These are phyloP conservation scores for Medicago truncatula DNA, from an alignment of 306 rosid genomes.

Conservation along the genomic window DNA sequence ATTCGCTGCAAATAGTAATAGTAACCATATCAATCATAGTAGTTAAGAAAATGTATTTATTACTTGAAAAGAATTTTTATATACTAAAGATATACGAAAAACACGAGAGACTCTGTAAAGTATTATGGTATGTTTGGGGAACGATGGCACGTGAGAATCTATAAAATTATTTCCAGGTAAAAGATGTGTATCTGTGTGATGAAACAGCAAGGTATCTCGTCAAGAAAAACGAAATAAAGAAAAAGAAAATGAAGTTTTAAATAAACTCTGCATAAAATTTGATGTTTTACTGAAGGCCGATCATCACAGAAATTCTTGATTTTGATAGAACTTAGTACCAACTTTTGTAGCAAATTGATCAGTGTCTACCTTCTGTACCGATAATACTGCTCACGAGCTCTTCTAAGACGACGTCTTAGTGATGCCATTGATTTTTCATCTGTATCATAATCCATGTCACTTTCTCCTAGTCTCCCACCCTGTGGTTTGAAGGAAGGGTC, in stretches of 20 bases:
- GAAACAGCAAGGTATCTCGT: too few species aligned
- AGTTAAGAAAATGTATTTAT: slow-evolving; percentile 25
- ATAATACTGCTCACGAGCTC: slow-evolving; percentile 81
- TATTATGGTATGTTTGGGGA: too few species aligned
- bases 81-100: neutral
- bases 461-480: slow-evolving; percentile 91
- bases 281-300: neutral
- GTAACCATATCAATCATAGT: slow-evolving; percentile 17
- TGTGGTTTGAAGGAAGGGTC: slow-evolving; percentile 98
- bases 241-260: too few species aligned
- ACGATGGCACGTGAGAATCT: neutral
- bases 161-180: too few species aligned
- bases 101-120: too few species aligned
- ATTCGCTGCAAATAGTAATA: slow-evolving; percentile 71
- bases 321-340: neutral
- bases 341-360: slow-evolving; percentile 10
- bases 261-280: too few species aligned
- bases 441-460: slow-evolving; percentile 94
- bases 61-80: slow-evolving; percentile 19
- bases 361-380: slow-evolving; percentile 79
- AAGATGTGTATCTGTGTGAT: too few species aligned
- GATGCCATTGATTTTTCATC: slow-evolving; percentile 96
- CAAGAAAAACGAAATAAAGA: too few species aligned
- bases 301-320: neutral
- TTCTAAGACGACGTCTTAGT: slow-evolving; percentile 85